Percentiles rank a stretch among this genome's conserved stretches.
Evolutionary conservation across 495 filamentous ascomycete species (phyloP).

Genomic region (Daldinia childiae): DNA sequence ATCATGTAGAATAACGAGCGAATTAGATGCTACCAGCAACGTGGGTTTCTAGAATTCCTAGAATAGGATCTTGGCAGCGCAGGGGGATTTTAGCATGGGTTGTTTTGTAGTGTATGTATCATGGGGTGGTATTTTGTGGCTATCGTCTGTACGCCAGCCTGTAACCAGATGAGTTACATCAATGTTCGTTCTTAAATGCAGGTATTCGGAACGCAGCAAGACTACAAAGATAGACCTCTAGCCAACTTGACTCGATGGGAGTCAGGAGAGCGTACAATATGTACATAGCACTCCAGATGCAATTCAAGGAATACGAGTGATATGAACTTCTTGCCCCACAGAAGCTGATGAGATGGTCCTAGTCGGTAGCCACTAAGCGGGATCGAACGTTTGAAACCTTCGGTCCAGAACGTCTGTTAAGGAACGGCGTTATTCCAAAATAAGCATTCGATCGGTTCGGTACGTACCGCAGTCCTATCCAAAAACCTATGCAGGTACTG

Average conservation of each 20-base stretch:
- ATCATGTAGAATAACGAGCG: constrained; percentile 21
- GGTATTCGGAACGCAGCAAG: not conserved
- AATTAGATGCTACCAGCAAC: constrained; percentile 29
- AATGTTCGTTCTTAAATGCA: not conserved
- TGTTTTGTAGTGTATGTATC: constrained; percentile 13
- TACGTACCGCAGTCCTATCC: constrained; percentile 12
- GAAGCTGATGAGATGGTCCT: constrained; percentile 23
- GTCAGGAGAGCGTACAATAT: not conserved
- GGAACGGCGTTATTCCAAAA: constrained; percentile 11
- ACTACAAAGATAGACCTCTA: not conserved
- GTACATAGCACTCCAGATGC: not conserved
- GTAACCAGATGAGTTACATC: constrained; percentile 3
- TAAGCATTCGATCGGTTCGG: not conserved
- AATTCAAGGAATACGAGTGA: constrained; percentile 28
- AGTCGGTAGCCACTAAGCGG: constrained; percentile 16
- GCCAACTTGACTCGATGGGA: not conserved
- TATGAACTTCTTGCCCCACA: constrained; percentile 13
- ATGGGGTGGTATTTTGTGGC: constrained; percentile 27
- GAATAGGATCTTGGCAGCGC: constrained; percentile 39
- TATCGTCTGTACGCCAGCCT: not conserved
- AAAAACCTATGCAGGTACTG: constrained; percentile 5
- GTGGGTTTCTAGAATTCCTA: constrained; percentile 30
- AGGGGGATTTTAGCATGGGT: constrained; percentile 31
- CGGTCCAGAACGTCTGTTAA: constrained; percentile 27
- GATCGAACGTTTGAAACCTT: constrained; percentile 27